These are phyloP conservation scores for Enteropsectra breve DNA, from an alignment of 371 early-diverging fungal species.

Conservation along the genomic window DNA sequence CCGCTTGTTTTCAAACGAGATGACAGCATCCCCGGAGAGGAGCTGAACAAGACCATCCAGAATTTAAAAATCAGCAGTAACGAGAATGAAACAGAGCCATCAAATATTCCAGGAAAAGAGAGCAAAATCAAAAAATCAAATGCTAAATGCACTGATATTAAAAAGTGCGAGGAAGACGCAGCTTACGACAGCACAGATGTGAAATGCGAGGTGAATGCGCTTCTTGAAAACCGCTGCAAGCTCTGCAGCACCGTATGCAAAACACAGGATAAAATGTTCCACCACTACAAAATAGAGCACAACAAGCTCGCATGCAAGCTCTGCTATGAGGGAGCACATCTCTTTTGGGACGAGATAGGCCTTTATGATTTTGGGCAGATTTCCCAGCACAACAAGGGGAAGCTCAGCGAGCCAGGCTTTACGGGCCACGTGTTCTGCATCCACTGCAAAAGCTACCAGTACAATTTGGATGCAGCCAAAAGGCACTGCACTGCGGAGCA, in stretches of 20 bases:
- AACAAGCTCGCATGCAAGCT: slow-evolving; percentile 43
- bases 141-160: too few species aligned
- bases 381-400: slow-evolving; percentile 46
- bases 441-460: slow-evolving; percentile 54
- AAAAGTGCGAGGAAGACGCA: not conserved
- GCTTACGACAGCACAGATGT: slow-evolving; percentile 8
- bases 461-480: slow-evolving; percentile 42
- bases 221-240: slow-evolving; percentile 45
- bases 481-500: slow-evolving; percentile 53
- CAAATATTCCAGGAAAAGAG: not conserved
- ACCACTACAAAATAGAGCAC: slow-evolving; percentile 52
- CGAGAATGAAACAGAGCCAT: not conserved
- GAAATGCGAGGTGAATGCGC: slow-evolving; percentile 21
- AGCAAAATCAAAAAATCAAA: slow-evolving; percentile 4
- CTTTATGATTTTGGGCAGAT: slow-evolving; percentile 38
- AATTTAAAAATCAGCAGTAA: too few species aligned
- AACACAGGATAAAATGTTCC: slow-evolving; percentile 25
- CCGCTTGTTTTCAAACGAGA: not conserved
- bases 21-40: too few species aligned
- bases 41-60: too few species aligned
- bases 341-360: slow-evolving; percentile 51
- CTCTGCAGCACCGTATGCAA: slow-evolving; percentile 38
- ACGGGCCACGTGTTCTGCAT: slow-evolving; percentile 54
- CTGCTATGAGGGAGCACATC: slow-evolving; percentile 49
- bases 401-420: slow-evolving; percentile 43